Conservation (phyloP, 768 basidiomycete genomes). For the Termitomyces sp. region DNA sequence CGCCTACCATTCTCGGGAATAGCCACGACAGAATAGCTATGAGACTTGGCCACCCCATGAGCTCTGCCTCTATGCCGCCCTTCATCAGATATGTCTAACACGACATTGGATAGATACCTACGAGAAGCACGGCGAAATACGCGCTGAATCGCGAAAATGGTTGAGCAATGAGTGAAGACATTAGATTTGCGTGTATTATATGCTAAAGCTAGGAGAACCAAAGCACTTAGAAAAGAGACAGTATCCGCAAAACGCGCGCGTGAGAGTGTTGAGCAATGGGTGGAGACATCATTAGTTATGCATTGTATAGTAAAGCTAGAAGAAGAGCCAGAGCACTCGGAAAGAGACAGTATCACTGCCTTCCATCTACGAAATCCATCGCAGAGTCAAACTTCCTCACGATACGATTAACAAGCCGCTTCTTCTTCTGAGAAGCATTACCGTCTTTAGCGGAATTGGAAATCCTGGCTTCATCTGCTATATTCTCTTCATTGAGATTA, state of each 20-base stretch:
- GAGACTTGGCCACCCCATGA: no score
- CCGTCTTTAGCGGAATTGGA: slow-evolving; percentile 1
- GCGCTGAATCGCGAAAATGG: neutral
- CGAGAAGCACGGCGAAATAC: no score
- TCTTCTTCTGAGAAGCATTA: slow-evolving; percentile 20
- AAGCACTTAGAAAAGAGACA: neutral
- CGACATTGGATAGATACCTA: no score
- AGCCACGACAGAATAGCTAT: no score
- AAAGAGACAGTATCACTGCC: slow-evolving; percentile 1
- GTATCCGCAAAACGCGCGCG: neutral
- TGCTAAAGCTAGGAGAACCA: neutral
- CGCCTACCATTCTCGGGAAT: no score
- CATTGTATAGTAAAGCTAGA: neutral
- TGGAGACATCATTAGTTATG: neutral
- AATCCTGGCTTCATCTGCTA: slow-evolving; percentile 3
- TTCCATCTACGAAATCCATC: slow-evolving; percentile 20
- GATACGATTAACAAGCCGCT: slow-evolving; percentile 26
- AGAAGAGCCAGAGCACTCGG: no score
- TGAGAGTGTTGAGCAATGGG: neutral
- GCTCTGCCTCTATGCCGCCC: no score
- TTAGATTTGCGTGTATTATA: neutral
- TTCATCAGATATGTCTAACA: no score
- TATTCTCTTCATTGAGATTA: slow-evolving; percentile 16
- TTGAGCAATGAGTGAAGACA: neutral
- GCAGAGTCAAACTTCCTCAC: slow-evolving; percentile 26